phyloP scores from a whole-genome alignment of 495 filamentous ascomycete species.

The Tuber umbilicatum region DNA sequence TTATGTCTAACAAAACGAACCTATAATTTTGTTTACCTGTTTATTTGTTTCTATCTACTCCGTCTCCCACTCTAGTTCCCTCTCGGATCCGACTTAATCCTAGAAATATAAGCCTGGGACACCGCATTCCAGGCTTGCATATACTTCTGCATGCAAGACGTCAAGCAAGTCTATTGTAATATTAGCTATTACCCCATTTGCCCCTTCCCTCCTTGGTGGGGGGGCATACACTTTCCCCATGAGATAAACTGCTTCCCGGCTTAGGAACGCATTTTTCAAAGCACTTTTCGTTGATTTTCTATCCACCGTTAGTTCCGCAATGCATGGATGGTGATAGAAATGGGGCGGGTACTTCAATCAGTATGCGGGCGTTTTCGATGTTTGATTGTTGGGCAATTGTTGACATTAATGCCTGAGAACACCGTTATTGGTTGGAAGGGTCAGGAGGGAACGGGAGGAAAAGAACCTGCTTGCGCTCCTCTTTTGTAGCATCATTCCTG shows the following conservation, averaged over 20 bases:
- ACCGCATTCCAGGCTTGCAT: constrained; percentile 87
- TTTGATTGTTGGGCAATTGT: constrained; percentile 38
- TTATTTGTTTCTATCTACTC: neutral
- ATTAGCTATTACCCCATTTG: neutral
- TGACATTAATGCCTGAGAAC: constrained; percentile 31
- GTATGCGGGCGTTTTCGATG: constrained; percentile 38
- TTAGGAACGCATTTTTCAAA: constrained; percentile 87
- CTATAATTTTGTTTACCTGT: neutral
- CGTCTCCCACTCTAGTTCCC: constrained; percentile 43
- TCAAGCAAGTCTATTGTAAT: constrained; percentile 58
- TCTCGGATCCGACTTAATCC: constrained; percentile 59
- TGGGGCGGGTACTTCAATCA: constrained; percentile 39
- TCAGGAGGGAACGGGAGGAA: neutral
- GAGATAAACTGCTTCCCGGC: constrained; percentile 68
- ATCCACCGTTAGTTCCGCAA: neutral
- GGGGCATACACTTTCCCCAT: constrained; percentile 51
- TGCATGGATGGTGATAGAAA: neutral
- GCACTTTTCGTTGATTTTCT: constrained; percentile 98
- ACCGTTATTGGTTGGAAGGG: neutral
- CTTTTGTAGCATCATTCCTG: constrained; percentile 23
- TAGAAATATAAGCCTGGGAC: constrained; percentile 63
- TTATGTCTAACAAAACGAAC: neutral
- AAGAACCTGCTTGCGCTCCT: constrained; percentile 37
- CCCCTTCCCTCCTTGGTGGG: neutral
- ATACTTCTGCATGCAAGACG: constrained; percentile 95